These are phyloP conservation scores for Rhynchospora tenuis DNA, from an alignment of 176 grass and related monocot species.

Conservation along the genomic window DNA sequence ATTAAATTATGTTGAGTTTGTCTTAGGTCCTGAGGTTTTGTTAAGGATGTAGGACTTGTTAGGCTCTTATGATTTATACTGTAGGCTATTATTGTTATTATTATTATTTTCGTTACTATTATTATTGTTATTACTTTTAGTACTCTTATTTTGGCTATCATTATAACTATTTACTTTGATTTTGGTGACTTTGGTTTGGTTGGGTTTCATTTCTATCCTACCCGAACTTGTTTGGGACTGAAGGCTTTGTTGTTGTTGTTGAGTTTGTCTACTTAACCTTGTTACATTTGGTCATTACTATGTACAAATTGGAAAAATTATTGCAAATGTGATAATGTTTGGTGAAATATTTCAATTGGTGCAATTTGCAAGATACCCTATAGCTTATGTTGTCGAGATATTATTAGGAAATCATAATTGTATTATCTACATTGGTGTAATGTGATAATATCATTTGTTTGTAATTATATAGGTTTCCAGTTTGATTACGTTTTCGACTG, in stretches of 20 bases:
- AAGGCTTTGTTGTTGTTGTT: no score
- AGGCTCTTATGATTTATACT: no score
- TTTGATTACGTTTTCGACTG: slow-evolving; percentile 99
- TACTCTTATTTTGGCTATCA: no score
- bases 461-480: slow-evolving; percentile 78
- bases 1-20: background rate
- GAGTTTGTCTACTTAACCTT: background rate
- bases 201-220: no score
- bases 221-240: no score
- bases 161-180: no score
- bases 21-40: no score
- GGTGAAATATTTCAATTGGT: background rate
- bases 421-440: background rate
- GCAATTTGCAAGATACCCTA: background rate
- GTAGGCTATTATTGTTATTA: no score
- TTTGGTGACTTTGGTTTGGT: no score
- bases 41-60: no score
- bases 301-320: background rate
- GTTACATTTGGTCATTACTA: background rate
- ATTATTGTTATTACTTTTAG: no score
- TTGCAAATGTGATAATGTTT: background rate
- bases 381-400: background rate
- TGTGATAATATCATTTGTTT: background rate
- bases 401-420: background rate
- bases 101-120: no score